These are phyloP conservation scores for Magnaporthales sp. DNA, from an alignment of 2,329 filamentous ascomycete species.

Conservation along the genomic window DNA sequence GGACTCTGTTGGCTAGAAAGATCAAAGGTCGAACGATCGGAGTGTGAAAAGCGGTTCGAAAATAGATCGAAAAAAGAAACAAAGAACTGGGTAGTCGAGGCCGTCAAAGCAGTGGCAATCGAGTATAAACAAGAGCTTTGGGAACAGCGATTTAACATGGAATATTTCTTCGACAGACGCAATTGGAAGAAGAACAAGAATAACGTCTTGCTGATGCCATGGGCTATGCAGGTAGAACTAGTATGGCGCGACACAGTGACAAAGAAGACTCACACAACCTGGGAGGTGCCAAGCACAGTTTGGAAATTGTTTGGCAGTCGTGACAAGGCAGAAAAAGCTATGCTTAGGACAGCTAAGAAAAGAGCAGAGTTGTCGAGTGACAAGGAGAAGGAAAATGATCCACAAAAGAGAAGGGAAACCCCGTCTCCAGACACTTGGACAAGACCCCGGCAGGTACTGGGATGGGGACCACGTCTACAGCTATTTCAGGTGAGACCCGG, in stretches of 20 bases:
- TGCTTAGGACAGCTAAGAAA: not conserved
- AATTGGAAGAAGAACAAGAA: not conserved
- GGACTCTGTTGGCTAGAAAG: not conserved
- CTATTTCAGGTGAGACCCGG: not conserved
- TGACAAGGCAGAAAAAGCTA: too few species aligned
- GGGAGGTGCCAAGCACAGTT: too few species aligned
- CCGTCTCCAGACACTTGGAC: not conserved
- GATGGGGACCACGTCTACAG: not conserved
- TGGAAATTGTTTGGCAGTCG: too few species aligned
- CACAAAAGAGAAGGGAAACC: not conserved
- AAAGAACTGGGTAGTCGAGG: not conserved
- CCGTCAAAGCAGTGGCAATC: conserved; percentile 1
- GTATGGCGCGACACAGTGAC: too few species aligned
- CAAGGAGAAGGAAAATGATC: not conserved
- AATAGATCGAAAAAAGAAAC: not conserved
- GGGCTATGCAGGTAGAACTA: too few species aligned
- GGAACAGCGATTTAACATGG: not conserved
- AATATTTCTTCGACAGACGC: not conserved
- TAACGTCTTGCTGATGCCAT: too few species aligned
- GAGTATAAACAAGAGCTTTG: not conserved
- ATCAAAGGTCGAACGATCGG: not conserved
- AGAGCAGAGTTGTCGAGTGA: not conserved
- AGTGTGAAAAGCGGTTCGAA: not conserved
- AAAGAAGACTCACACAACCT: too few species aligned
- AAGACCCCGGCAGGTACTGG: not conserved